phyloP scores from a whole-genome alignment of 176 grass and related monocot species.

The Alopecurus myosuroides region DNA sequence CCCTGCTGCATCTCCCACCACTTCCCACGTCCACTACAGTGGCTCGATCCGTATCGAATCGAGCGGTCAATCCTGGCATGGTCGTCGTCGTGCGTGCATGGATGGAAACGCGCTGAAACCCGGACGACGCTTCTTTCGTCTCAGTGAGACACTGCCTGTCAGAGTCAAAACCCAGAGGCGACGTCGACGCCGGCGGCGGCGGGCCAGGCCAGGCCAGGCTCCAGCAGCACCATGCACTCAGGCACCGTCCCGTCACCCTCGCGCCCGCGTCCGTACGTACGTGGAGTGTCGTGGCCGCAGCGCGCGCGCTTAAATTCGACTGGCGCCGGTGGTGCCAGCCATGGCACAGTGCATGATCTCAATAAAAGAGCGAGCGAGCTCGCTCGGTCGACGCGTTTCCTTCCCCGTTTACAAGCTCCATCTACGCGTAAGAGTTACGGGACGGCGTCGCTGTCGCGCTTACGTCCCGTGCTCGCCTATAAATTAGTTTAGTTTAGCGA shows the following conservation, averaged over 20 bases:
- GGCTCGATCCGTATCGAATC: neutral
- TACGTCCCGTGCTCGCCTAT: neutral
- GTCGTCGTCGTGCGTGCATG: neutral
- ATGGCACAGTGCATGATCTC: too few relatives aligned
- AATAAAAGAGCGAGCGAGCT: too few relatives aligned
- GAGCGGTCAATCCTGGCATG: constrained; percentile 4
- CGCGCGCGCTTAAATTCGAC: neutral
- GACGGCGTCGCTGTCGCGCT: constrained; percentile 7
- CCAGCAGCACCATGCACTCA: neutral
- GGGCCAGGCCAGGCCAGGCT: neutral
- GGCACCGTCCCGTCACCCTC: neutral
- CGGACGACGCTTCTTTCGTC: neutral
- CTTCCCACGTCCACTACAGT: too few relatives aligned
- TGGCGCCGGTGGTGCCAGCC: neutral
- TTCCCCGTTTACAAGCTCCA: neutral
- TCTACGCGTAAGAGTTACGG: neutral
- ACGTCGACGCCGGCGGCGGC: constrained; percentile 5
- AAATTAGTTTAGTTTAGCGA: neutral
- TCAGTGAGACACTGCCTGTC: neutral
- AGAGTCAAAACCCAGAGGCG: neutral
- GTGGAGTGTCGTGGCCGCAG: neutral
- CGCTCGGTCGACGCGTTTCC: neutral
- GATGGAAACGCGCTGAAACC: neutral
- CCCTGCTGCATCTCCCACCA: too few relatives aligned
- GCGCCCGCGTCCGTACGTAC: neutral